phyloP scores from a whole-genome alignment of 345 rosid species.

The Populus euphratica region DNA sequence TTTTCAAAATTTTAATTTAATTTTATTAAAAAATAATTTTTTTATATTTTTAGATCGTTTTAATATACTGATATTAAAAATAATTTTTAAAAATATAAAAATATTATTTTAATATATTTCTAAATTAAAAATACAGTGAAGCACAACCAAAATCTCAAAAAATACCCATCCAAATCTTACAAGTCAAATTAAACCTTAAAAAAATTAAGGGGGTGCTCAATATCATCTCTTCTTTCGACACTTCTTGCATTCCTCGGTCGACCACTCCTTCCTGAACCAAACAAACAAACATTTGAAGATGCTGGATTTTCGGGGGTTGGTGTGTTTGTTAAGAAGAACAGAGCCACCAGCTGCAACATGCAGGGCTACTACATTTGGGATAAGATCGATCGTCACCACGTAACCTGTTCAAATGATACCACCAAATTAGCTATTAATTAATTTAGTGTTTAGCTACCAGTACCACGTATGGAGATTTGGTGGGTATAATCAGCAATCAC shows the following conservation, averaged over 20 bases:
- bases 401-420: constrained; percentile 9
- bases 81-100: no score
- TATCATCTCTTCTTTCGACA: background rate
- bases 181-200: background rate
- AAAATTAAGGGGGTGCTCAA: background rate
- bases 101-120: no score
- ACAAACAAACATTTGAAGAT: background rate
- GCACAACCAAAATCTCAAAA: no score
- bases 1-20: no score
- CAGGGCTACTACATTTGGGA: background rate
- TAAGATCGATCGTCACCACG: background rate
- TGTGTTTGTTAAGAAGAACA: constrained; percentile 34
- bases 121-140: no score
- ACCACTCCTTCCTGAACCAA: constrained; percentile 22
- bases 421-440: background rate
- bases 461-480: background rate
- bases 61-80: no score
- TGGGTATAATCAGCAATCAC: background rate
- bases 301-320: constrained; percentile 13
- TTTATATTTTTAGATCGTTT: no score
- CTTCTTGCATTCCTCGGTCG: background rate
- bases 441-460: background rate
- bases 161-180: background rate
- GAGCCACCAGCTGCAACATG: background rate
- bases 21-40: no score